Evolutionary conservation across 2,329 filamentous ascomycete species (phyloP).

Genomic region (Teratosphaeria destructans): DNA sequence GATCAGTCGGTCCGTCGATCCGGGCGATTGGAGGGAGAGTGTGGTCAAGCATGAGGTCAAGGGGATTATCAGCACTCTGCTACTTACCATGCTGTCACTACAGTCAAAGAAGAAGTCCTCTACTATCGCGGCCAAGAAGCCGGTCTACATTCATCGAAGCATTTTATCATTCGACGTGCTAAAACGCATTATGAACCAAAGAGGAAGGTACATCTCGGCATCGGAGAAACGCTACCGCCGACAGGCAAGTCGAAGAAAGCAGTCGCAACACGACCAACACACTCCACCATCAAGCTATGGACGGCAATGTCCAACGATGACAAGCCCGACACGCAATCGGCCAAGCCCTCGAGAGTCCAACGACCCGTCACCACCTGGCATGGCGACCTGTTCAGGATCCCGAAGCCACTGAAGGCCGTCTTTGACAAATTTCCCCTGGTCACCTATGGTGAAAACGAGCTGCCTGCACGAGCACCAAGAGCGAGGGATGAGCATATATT

Average conservation of each 20-base stretch:
- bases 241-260: background rate
- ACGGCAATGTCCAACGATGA: constrained; percentile 18
- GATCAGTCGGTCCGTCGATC: background rate
- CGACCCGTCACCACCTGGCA: background rate
- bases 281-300: constrained; percentile 4
- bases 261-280: background rate
- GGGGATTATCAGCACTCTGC: background rate
- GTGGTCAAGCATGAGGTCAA: no score
- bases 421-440: constrained; percentile 77
- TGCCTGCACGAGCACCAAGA: constrained; percentile 53
- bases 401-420: constrained; percentile 64
- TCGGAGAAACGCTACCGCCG: background rate
- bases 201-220: background rate
- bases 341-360: constrained; percentile 1
- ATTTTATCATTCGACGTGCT: background rate
- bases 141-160: background rate
- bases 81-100: background rate
- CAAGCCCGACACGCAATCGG: background rate
- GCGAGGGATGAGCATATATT: constrained; percentile 47
- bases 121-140: background rate
- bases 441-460: constrained; percentile 63
- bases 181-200: background rate
- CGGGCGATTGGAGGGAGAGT: no score
- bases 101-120: background rate
- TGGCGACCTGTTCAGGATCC: constrained; percentile 44